Evolutionary conservation across 768 basidiomycete genomes (phyloP), one percentile per base, ranked within the genome.

Genomic region (Amanita phalloides): DNA sequence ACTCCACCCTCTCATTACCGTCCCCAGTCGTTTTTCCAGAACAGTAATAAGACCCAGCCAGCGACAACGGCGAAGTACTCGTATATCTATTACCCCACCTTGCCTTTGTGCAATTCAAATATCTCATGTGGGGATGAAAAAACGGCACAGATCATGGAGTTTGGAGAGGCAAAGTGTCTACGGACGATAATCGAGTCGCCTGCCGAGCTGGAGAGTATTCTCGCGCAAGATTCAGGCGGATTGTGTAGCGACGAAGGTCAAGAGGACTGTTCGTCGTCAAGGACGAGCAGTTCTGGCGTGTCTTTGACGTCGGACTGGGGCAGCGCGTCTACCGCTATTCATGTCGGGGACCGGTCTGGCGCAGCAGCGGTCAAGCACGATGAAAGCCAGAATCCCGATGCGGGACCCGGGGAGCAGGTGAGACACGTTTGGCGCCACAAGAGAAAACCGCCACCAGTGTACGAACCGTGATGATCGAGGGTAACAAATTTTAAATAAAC

Each of bases 121-220:
- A 14, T 32, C 25, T 9, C 44, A 0, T 13, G 33, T 13, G 33
- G 13, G 33, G 33, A 33, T 32, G 33, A 35, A 36, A 23, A 17
- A 32, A 37, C 14, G 47, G 9, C 23, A 10, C 37, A 4, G 37
- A 6, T 9, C 13, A 26, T 20, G 28, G 30, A 44, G 17, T 20
- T n/a, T 43, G 28, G 28, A 28, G 28, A 32, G 7, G 41, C 42
- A 36, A 10, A 21, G 28, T 28, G 38, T 45, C 37, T 52, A 20
- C 51, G 43, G 14, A 52, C 51, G 13, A 45, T 52, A 6, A 5
- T 45, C 14, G 51, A 52, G 43, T 52, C 51, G 10, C 43, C 51
- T 13, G 43, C 37, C n/a, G 51, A 52, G 25, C 1, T 45, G 25
- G 43, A 30, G 35, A 35, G 3, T 30, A 6, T 32, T 13, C 28